Evolutionary conservation across 768 basidiomycete species (phyloP).

Genomic region (Tricholoma furcatifolium): DNA sequence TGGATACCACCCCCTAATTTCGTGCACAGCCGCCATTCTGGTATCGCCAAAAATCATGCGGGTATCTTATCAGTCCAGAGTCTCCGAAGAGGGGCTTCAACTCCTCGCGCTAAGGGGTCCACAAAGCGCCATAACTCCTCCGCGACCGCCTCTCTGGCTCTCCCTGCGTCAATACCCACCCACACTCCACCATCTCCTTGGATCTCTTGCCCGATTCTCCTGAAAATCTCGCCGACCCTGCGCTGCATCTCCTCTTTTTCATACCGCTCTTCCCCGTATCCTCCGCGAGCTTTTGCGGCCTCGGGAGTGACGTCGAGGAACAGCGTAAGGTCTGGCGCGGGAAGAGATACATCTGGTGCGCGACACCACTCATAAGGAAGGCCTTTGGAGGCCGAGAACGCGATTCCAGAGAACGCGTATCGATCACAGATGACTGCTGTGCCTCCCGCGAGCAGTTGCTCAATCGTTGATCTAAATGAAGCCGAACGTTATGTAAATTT

Average conservation of each 20-base stretch:
- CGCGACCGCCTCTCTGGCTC: slow-evolving; percentile 45
- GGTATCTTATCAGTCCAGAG: slow-evolving; percentile 44
- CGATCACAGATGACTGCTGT: slow-evolving; percentile 85
- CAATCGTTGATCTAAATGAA: slow-evolving; percentile 54
- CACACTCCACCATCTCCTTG: slow-evolving; percentile 33
- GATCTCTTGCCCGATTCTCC: slow-evolving; percentile 54
- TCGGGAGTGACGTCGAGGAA: slow-evolving; percentile 84
- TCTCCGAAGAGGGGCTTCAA: slow-evolving; percentile 40
- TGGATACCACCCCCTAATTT: not conserved
- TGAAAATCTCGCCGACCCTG: slow-evolving; percentile 60
- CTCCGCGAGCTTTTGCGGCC: slow-evolving; percentile 64
- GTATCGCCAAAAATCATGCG: not conserved
- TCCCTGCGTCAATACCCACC: slow-evolving; percentile 61
- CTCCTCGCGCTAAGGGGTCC: slow-evolving; percentile 37
- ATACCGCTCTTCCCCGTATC: slow-evolving; percentile 86
- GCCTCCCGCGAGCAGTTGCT: slow-evolving; percentile 54
- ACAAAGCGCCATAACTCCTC: slow-evolving; percentile 56
- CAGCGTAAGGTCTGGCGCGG: slow-evolving; percentile 83
- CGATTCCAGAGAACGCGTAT: slow-evolving; percentile 96
- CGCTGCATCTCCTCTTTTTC: slow-evolving; percentile 78
- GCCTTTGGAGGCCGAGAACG: slow-evolving; percentile 73
- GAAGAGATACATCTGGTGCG: slow-evolving; percentile 83
- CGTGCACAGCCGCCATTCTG: not conserved
- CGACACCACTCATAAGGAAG: slow-evolving; percentile 84
- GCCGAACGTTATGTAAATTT: not conserved